Conservation (phyloP, 192 early-diverging fungal species). For the Coemansia sp. region DNA sequence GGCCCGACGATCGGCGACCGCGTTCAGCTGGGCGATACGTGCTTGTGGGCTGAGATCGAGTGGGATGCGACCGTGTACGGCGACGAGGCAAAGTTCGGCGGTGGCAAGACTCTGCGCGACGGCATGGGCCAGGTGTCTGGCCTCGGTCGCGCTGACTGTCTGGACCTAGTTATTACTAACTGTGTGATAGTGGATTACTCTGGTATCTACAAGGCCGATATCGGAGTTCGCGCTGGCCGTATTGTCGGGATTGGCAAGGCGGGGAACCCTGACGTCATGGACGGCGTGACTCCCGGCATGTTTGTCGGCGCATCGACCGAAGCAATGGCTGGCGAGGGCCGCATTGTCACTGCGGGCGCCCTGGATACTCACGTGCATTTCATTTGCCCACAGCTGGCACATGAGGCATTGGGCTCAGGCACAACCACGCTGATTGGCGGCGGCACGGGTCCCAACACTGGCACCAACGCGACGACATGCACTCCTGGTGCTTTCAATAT, state of each 20-base stretch:
- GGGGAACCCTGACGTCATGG: conserved; percentile 98
- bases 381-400: conserved; percentile 89
- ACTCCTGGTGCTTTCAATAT: conserved; percentile 84
- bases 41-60: conserved; percentile 86
- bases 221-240: conserved; percentile 84
- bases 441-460: conserved; percentile 95
- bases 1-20: conserved; percentile 93
- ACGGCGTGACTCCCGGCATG: conserved; percentile 88
- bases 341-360: conserved; percentile 92
- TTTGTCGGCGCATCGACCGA: conserved; percentile 88
- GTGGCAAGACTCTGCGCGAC: conserved; percentile 91
- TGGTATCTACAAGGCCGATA: conserved; percentile 98
- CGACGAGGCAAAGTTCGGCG: conserved; percentile 97
- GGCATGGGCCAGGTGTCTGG: conserved; percentile 91
- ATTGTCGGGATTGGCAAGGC: conserved; percentile 97
- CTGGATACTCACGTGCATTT: conserved; percentile 96
- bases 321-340: conserved; percentile 87
- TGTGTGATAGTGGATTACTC: conserved; percentile 90
- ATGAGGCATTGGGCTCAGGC: conserved; percentile 81
- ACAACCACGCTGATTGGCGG: conserved; percentile 88
- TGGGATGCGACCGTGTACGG: conserved; percentile 89
- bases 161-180: conserved; percentile 97
- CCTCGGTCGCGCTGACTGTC: conserved; percentile 65
- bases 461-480: conserved; percentile 96
- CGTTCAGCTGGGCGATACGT: conserved; percentile 85